Percentiles rank a stretch among this genome's conserved stretches.
phyloP scores from a whole-genome alignment of 371 early-diverging fungal species.

The Smittium mucronatum region DNA sequence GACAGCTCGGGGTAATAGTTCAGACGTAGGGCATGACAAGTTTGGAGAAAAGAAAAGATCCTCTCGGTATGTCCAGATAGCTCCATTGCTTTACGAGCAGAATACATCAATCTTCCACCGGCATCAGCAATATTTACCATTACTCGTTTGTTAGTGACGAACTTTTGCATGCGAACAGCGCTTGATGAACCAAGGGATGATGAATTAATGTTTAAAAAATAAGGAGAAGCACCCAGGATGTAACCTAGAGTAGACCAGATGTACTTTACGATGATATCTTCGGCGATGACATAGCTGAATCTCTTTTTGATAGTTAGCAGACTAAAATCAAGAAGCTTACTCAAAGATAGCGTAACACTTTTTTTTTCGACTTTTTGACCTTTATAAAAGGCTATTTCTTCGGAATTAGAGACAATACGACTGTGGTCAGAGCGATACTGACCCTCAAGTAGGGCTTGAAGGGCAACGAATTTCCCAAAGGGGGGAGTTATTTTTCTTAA shows the following conservation, averaged over 20 bases:
- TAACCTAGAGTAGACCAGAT: conserved; percentile 80
- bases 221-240: conserved; percentile 62
- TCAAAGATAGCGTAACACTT: conserved; percentile 53
- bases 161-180: conserved; percentile 59
- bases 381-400: conserved; percentile 78
- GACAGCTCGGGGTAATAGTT: conserved; percentile 43
- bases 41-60: conserved; percentile 60
- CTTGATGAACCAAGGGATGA: conserved; percentile 44
- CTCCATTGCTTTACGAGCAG: conserved; percentile 67
- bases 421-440: conserved; percentile 75
- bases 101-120: conserved; percentile 66
- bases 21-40: conserved; percentile 53
- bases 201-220: conserved; percentile 46
- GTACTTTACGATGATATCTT: conserved; percentile 73
- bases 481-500: conserved; percentile 71
- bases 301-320: conserved; percentile 62
- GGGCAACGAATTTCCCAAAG: conserved; percentile 68
- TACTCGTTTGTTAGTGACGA: conserved; percentile 83
- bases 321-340: conserved; percentile 59
- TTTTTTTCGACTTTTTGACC: conserved; percentile 62
- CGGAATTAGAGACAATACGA: conserved; percentile 67
- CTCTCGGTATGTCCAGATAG: conserved; percentile 85
- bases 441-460: conserved; percentile 67
- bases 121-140: conserved; percentile 76
- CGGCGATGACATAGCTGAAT: conserved; percentile 61